Conservation (phyloP, 306 rosid genomes). For the Gynostemma pentaphyllum region DNA sequence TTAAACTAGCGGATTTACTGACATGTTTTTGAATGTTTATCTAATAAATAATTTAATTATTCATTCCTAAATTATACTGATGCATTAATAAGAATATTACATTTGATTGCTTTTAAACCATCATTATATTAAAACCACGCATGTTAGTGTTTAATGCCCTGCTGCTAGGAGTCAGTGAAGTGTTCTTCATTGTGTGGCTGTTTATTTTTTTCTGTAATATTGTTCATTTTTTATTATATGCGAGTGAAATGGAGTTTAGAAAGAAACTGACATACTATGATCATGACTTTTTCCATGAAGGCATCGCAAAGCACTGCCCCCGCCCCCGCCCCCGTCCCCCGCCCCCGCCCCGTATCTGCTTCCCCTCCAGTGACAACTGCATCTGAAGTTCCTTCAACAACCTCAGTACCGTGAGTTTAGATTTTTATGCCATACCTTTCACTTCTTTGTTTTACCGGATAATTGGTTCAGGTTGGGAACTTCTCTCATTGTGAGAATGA, state of each 20-base stretch:
- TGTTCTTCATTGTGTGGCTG: background rate
- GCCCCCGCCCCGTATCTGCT: slow-evolving; percentile 31
- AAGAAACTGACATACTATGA: background rate
- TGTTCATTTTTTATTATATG: background rate
- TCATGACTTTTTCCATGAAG: slow-evolving; percentile 11
- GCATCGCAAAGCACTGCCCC: slow-evolving; percentile 42
- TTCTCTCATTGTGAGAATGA: background rate
- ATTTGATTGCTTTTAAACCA: background rate
- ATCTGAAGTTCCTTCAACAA: slow-evolving; percentile 29
- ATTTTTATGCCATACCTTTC: background rate
- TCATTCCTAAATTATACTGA: background rate
- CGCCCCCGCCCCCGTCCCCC: slow-evolving; percentile 30
- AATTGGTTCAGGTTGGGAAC: background rate
- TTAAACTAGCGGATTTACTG: background rate
- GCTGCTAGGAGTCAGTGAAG: background rate
- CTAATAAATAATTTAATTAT: background rate
- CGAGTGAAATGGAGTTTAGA: background rate
- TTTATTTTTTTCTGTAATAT: background rate
- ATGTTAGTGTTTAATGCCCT: background rate
- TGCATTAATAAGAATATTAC: background rate
- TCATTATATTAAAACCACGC: background rate
- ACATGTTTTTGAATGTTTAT: background rate
- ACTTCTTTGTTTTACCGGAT: background rate
- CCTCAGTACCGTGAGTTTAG: slow-evolving; percentile 36
- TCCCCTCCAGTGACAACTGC: slow-evolving; percentile 21